Conservation (phyloP, 2,329 filamentous ascomycete genomes). For the Botrytis byssoidea region DNA sequence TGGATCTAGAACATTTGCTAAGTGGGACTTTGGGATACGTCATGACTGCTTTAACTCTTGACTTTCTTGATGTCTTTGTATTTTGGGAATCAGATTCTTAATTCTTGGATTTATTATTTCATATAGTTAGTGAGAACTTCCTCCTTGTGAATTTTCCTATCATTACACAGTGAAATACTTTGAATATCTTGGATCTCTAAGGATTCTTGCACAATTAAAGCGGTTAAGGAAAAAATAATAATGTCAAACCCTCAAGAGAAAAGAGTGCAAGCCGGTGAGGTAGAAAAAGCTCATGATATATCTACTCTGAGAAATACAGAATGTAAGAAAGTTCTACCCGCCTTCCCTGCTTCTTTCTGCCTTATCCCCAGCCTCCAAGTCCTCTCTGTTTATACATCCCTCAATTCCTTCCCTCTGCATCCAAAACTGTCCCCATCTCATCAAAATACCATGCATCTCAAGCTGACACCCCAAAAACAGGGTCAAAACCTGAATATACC, state of each 20-base stretch:
- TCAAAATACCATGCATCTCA: too few relatives aligned
- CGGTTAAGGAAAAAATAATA: not conserved
- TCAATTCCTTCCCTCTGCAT: too few relatives aligned
- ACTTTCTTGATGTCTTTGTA: not conserved
- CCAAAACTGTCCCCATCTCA: too few relatives aligned
- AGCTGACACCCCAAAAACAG: not conserved
- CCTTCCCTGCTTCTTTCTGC: too few relatives aligned
- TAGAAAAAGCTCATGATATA: not conserved
- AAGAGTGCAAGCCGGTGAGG: not conserved
- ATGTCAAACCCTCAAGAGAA: not conserved
- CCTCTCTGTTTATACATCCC: too few relatives aligned
- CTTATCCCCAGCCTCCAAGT: too few relatives aligned
- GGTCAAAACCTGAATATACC: not conserved
- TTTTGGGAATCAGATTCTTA: not conserved
- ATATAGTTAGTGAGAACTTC: not conserved
- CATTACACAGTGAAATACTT: not conserved
- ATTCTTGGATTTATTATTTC: not conserved
- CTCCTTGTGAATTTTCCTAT: not conserved
- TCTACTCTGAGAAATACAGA: slow-evolving; percentile 2
- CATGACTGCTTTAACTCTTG: not conserved
- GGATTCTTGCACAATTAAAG: not conserved
- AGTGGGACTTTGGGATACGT: not conserved
- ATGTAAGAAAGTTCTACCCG: not conserved
- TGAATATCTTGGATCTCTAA: not conserved
- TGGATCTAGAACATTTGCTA: not conserved